phyloP scores from a whole-genome alignment of 306 rosid species.

The Malus domestica region ASM211411v1 NC_041789.1:8158001-8158500 shows the following conservation, averaged over 20 bases:
- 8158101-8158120: not conserved
- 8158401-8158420: not conserved
- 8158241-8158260: constrained; percentile 92
- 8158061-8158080: not conserved
- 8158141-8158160: constrained; percentile 95
- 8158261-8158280: constrained; percentile 94
- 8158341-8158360: not conserved
- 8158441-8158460: too few relatives aligned
- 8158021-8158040: constrained; percentile 66
- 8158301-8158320: constrained; percentile 98
- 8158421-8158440: too few relatives aligned
- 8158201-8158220: constrained; percentile 85
- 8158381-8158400: constrained; percentile 5
- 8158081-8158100: not conserved
- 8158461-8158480: too few relatives aligned
- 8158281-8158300: constrained; percentile 86
- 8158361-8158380: not conserved
- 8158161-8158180: constrained; percentile 82
- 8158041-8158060: not conserved
- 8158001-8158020: constrained; percentile 85
- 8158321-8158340: constrained; percentile 23
- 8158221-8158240: constrained; percentile 98
- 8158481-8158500: too few relatives aligned
- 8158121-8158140: constrained; percentile 26
- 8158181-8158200: constrained; percentile 69